phyloP scores from a whole-genome alignment of 352 stramenopile species.

The Phytophthora cryptogea region DNA sequence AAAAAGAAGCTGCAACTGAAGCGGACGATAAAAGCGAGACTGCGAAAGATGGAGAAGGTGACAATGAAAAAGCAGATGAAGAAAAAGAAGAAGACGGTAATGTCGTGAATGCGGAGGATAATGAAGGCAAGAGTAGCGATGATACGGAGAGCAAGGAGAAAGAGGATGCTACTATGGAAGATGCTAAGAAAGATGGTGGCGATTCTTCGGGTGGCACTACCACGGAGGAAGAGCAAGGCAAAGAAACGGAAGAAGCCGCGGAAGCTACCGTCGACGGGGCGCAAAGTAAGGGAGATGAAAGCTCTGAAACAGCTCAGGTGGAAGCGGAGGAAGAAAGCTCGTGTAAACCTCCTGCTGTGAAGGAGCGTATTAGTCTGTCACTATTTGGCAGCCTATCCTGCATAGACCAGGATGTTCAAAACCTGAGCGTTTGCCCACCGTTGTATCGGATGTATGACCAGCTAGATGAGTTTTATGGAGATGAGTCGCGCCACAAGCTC shows the following conservation, averaged over 20 bases:
- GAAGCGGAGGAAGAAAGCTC: constrained; percentile 7
- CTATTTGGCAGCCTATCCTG: constrained; percentile 56
- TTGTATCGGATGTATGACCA: constrained; percentile 76
- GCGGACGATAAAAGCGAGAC: constrained; percentile 1
- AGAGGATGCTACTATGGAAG: constrained; percentile 11
- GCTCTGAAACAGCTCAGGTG: constrained; percentile 2
- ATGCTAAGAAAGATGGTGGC: constrained; percentile 11
- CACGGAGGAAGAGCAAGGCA: constrained; percentile 17
- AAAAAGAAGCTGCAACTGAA: not conserved
- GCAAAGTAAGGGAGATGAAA: constrained; percentile 6
- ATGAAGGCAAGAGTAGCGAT: constrained; percentile 1
- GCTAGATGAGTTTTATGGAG: constrained; percentile 66
- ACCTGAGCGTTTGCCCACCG: constrained; percentile 64
- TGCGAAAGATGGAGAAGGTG: constrained; percentile 6
- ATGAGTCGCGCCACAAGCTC: constrained; percentile 55
- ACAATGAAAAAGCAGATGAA: constrained; percentile 7
- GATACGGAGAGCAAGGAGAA: constrained; percentile 12
- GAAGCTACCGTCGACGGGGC: constrained; percentile 3
- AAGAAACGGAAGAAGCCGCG: constrained; percentile 10
- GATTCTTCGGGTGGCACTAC: constrained; percentile 16
- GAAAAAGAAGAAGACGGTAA: constrained; percentile 2
- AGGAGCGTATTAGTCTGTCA: constrained; percentile 51
- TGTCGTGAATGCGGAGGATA: not conserved
- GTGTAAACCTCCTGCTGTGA: constrained; percentile 14
- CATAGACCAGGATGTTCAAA: constrained; percentile 59